Percentiles rank a stretch among this genome's conserved stretches.
Evolutionary conservation across 768 basidiomycete genomes (phyloP).

Genomic region (Cubamyces sp.): DNA sequence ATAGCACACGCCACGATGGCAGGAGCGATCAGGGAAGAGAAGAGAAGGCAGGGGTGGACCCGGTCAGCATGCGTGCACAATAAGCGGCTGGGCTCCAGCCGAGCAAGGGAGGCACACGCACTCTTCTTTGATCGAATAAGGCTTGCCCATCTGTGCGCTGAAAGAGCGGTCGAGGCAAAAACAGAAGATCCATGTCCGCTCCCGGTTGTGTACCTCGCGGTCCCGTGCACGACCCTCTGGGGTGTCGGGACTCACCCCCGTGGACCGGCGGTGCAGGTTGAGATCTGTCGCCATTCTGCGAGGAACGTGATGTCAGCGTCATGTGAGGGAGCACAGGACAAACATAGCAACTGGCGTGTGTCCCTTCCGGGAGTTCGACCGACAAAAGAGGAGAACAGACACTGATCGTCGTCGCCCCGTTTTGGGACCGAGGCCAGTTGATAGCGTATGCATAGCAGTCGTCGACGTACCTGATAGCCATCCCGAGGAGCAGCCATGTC

Average conservation of each 20-base stretch:
- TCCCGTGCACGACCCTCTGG: slow-evolving; percentile 82
- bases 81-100: background rate
- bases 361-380: slow-evolving; percentile 10
- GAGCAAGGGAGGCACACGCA: slow-evolving; percentile 44
- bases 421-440: slow-evolving; percentile 6
- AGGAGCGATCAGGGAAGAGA: slow-evolving; percentile 21
- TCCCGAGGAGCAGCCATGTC: slow-evolving; percentile 89
- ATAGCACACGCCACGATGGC: slow-evolving; percentile 9
- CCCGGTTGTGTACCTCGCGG: slow-evolving; percentile 88
- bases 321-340: slow-evolving; percentile 11
- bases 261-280: slow-evolving; percentile 90
- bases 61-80: slow-evolving; percentile 16
- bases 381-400: slow-evolving; percentile 15
- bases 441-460: background rate
- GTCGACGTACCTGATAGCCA: slow-evolving; percentile 71
- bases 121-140: slow-evolving; percentile 92
- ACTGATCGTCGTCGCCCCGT: slow-evolving; percentile 15
- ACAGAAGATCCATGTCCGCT: slow-evolving; percentile 92
- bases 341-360: slow-evolving; percentile 13
- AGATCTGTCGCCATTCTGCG: slow-evolving; percentile 92
- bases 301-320: slow-evolving; percentile 20
- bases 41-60: slow-evolving; percentile 2
- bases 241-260: slow-evolving; percentile 60
- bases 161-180: slow-evolving; percentile 87
- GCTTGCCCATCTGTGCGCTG: slow-evolving; percentile 97